Evolutionary conservation across 805 yeast genomes (phyloP), one percentile per base, ranked within the genome.

Genomic region (Maudiozyma pseudohumilis): DNA sequence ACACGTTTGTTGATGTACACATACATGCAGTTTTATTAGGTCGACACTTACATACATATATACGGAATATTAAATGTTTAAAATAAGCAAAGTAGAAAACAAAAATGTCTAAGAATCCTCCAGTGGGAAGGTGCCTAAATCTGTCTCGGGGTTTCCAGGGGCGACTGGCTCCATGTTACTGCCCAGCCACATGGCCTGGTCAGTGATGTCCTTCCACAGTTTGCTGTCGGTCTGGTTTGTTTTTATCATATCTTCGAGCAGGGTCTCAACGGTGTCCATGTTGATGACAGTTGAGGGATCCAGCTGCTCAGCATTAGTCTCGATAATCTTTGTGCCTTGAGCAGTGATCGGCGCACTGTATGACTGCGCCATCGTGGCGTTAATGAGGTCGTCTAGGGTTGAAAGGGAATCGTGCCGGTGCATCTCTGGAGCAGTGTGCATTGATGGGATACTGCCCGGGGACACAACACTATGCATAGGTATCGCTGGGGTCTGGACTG

Each of bases 161-260:
- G 46, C 52, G 3, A 58, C 40, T 11, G 58, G 56, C 27, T 56
- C 60, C 53, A 49, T 52, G 2, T 53, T 45, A 31, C 65, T 73
- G 40, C 70, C 71, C 39, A 82, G 57, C 94, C 94, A 82, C 46
- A 73, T 77, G 0, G 88, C 88, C 49, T 80, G 85, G 49, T 72
- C 73, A 0, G 87, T 75, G 39, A 82, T 77, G 44, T 81, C 88
- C 50, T 74, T 77, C 94, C 94, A 82, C 23, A 82, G 59, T 42
- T 78, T 69, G 35, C 63, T 55, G 44, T 74, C 80, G 3, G 59
- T 53, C 13, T 62, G 56, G n/a, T 62, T 62, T 2, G 60, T 49
- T 16, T 60, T 54, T 18, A 47, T 50, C 36, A 57, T 44, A 47
- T 41, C 42, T 47, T 61, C 52, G 42, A 52, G 18, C 47, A 59